Percentiles rank a stretch among this genome's conserved stretches.
These are phyloP conservation scores for Metarhizium anisopliae DNA, from an alignment of 2,329 filamentous ascomycete genomes.

Conservation along the genomic window DNA sequence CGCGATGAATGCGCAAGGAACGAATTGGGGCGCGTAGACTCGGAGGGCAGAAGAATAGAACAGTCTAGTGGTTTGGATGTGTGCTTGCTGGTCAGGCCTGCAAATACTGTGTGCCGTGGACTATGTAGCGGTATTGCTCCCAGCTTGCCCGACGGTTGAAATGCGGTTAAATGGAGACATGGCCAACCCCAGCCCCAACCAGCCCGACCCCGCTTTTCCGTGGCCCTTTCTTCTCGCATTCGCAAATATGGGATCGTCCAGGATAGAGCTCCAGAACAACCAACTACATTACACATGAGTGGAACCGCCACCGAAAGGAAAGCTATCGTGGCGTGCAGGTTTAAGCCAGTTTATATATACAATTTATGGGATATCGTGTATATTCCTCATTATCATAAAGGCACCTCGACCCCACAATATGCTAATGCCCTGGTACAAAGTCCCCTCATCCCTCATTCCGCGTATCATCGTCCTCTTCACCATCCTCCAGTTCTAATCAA, in stretches of 20 bases:
- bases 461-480: neutral
- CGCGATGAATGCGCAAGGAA: neutral
- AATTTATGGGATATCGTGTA: neutral
- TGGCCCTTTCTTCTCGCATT: too few species aligned
- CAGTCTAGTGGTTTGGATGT: neutral
- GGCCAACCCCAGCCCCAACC: too few species aligned
- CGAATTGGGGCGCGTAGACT: neutral
- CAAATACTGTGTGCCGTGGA: constrained; percentile 9
- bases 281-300: too few species aligned
- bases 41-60: neutral
- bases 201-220: too few species aligned
- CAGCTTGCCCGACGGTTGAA: constrained; percentile 12
- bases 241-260: too few species aligned
- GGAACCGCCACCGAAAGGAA: too few species aligned
- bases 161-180: constrained; percentile 11
- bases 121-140: too few species aligned
- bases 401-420: neutral
- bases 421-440: neutral
- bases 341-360: neutral
- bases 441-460: neutral
- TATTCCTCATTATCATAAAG: too few species aligned
- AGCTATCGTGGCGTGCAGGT: too few species aligned
- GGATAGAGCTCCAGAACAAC: too few species aligned
- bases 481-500: neutral
- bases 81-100: neutral